These are phyloP conservation scores for Ettlia oleoabundans DNA, from an alignment of 139 green algal genomes.

Conservation along the genomic window DNA sequence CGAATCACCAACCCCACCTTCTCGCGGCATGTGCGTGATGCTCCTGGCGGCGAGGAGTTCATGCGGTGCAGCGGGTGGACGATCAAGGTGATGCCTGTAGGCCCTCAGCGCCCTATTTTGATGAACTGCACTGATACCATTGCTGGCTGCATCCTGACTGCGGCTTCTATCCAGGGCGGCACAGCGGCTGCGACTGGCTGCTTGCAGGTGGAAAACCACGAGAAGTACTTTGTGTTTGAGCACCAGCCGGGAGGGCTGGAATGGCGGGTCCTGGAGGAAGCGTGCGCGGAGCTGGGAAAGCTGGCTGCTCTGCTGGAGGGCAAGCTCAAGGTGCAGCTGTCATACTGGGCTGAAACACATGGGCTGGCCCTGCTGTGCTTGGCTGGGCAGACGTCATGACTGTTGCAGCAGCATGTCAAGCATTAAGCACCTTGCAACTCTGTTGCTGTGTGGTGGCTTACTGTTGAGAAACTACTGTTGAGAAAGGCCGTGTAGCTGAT, in stretches of 20 bases:
- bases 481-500: too few relatives aligned
- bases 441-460: too few relatives aligned
- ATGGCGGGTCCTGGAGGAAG: conserved; percentile 43
- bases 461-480: too few relatives aligned
- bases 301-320: conserved; percentile 8
- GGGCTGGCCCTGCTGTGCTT: not conserved
- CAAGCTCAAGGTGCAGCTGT: conserved; percentile 18
- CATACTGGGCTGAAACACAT: not conserved
- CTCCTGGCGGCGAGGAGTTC: conserved; percentile 54
- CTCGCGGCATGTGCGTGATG: conserved; percentile 4
- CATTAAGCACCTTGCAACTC: too few relatives aligned
- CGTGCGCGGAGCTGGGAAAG: conserved; percentile 42
- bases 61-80: too few relatives aligned
- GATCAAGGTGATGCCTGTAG: too few relatives aligned
- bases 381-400: too few relatives aligned
- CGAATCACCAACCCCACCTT: conserved; percentile 34
- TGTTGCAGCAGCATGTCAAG: too few relatives aligned
- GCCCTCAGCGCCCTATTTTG: too few relatives aligned
- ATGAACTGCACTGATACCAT: too few relatives aligned
- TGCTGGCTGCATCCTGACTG: too few relatives aligned
- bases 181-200: conserved; percentile 58
- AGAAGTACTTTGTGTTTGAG: conserved; percentile 68
- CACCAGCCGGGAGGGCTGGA: conserved; percentile 31
- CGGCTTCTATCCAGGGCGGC: too few relatives aligned
- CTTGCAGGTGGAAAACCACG: conserved; percentile 57